Evolutionary conservation across 2,329 filamentous ascomycete species (phyloP).

Genomic region (Cercospora brassicicola): DNA sequence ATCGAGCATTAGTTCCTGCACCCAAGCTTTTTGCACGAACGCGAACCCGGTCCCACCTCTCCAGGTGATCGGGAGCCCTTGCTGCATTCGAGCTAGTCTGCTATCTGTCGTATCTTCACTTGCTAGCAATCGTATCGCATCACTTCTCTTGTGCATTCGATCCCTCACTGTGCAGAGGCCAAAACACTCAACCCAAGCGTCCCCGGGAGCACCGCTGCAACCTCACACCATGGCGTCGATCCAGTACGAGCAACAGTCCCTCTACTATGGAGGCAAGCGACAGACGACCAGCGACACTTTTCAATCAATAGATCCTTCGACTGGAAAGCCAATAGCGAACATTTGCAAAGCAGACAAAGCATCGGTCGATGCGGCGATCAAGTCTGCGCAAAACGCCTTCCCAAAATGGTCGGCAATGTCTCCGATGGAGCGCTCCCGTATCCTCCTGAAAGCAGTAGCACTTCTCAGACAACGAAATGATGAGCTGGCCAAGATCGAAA

Average conservation of each 20-base stretch:
- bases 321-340: conserved; percentile 65
- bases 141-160: conserved; percentile 2
- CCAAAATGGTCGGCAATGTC: conserved; percentile 73
- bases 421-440: conserved; percentile 70
- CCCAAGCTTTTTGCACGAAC: not conserved
- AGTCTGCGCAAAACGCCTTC: conserved; percentile 71
- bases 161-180: not conserved
- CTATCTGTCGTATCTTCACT: not conserved
- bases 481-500: conserved; percentile 75
- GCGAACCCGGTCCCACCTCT: not conserved
- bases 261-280: conserved; percentile 72
- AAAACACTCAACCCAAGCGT: not conserved
- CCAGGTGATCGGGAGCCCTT: conserved; percentile 7
- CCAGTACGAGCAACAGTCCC: conserved; percentile 41
- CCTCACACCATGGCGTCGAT: conserved; percentile 21
- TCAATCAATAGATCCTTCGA: conserved; percentile 72
- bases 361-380: conserved; percentile 71
- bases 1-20: conserved; percentile 3
- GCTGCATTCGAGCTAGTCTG: conserved; percentile 1
- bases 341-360: conserved; percentile 58
- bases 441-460: conserved; percentile 73
- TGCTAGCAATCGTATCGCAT: not conserved
- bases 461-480: conserved; percentile 76
- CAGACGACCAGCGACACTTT: conserved; percentile 65
- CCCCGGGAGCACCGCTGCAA: not conserved